Base-by-base conservation (phyloP, 441 rosid genomes). In the Euphorbia corollata region DNA sequence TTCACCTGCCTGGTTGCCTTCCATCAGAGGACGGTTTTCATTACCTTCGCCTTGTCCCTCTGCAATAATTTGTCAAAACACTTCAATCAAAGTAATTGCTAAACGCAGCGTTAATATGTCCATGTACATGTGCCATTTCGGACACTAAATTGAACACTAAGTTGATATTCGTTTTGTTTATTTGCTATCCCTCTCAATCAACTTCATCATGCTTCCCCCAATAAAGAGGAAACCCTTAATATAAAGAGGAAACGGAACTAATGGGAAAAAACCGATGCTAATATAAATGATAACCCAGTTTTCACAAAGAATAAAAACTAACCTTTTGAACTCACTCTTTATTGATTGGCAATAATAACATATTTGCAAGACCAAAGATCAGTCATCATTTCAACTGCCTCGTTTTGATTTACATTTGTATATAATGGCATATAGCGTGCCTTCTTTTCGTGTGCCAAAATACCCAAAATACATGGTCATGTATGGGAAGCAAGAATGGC, bases 1-100 rank as follows among this genome's bases (percentile, higher is more conserved):
- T 72, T 76, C 91, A 59, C 62, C 85, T 43, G 63, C 86, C 65
- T 8, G 80, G 73, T 89, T 76, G 54, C 75, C 87, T 2, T 81
- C 80, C 60, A 71, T 82, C 11, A 74, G 81, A 7, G 71, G 79
- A 7, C 22, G 81, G 77, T 85, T 88, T 83, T 80, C 91, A 82
- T 85, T 91, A 55, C 76, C 90, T 24, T 80, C 90, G 68, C 62
- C 84, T 75, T 80, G 81, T 71, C 84, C 85, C 66, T 84, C 96
- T 75, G 77, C 75, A 75, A 62, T 22, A 68, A 43, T 41, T 59
- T 63, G 20, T 61, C 58, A n/a, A 32, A 34, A n/a, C 10, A 22
- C 11, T 27, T 2, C 20, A 58, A 56, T 58, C 6, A 39, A 11
- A 15, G 36, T 32, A 2, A 32, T 32, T 32, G 36, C 36, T 32